Evolutionary conservation across 176 grass and related monocot genomes (phyloP).

Genomic region (Zea luxurians): DNA sequence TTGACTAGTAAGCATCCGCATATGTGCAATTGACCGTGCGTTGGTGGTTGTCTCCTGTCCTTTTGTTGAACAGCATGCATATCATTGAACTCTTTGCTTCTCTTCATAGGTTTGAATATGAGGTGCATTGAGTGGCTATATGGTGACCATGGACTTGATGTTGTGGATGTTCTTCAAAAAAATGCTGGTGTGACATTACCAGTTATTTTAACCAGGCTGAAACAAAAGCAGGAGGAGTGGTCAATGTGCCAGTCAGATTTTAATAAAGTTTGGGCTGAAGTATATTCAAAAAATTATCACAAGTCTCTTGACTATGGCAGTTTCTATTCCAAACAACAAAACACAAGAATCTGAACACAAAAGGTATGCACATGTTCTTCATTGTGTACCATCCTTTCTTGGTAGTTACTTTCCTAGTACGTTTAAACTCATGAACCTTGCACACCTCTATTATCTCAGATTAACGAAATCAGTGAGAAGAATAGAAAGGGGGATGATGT

Average conservation of each 20-base stretch:
- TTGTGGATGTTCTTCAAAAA: constrained; percentile 82
- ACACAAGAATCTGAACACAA: constrained; percentile 90
- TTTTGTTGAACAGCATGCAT: constrained; percentile 18
- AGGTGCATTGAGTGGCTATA: constrained; percentile 92
- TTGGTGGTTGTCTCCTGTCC: constrained; percentile 11
- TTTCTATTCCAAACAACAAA: constrained; percentile 99
- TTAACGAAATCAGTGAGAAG: constrained; percentile 99
- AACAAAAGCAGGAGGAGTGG: constrained; percentile 97
- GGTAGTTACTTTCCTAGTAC: constrained; percentile 29
- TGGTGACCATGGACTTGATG: constrained; percentile 94
- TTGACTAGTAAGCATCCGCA: constrained; percentile 56
- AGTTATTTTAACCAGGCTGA: constrained; percentile 75
- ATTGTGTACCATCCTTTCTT: constrained; percentile 32
- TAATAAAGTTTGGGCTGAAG: constrained; percentile 96
- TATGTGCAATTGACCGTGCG: constrained; percentile 34
- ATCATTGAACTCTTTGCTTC: constrained; percentile 1
- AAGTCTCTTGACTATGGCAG: constrained; percentile 97
- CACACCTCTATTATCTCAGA: constrained; percentile 87
- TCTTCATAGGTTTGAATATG: constrained; percentile 72
- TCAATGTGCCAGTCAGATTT: constrained; percentile 84
- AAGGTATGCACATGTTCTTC: constrained; percentile 55
- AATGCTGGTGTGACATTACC: constrained; percentile 76
- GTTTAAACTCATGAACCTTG: constrained; percentile 36
- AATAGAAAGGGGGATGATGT: constrained; percentile 91
- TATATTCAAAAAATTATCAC: constrained; percentile 94